Evolutionary conservation across 2,329 filamentous ascomycete genomes (phyloP).

Genomic region (Aspergillus fischeri): DNA sequence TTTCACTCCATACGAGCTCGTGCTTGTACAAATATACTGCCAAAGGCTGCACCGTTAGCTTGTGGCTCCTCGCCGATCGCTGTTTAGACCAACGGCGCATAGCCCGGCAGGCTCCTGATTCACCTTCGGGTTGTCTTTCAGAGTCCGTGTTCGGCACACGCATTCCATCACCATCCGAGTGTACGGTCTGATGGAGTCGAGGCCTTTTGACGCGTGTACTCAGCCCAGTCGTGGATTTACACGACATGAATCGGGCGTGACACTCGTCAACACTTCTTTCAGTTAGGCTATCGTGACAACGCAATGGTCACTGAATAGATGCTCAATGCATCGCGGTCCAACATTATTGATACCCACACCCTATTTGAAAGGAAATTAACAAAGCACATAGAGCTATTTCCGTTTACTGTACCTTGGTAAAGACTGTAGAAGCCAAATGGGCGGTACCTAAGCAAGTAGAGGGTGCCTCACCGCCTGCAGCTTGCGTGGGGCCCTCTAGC

Average conservation of each 20-base stretch:
- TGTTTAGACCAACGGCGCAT: not conserved
- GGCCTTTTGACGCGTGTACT: constrained; percentile 2
- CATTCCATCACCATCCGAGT: not conserved
- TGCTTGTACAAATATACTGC: not conserved
- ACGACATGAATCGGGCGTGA: constrained; percentile 11
- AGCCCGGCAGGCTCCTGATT: not conserved
- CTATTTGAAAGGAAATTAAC: constrained; percentile 3
- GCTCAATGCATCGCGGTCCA: not conserved
- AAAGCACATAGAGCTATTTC: not conserved
- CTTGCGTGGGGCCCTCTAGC: constrained; percentile 19
- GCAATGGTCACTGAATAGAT: not conserved
- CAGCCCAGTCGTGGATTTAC: constrained; percentile 9
- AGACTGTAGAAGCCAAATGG: not conserved
- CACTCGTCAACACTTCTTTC: constrained; percentile 2
- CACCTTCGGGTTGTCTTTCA: not conserved
- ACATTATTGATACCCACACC: constrained; percentile 19
- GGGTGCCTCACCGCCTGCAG: constrained; percentile 14
- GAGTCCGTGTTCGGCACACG: not conserved
- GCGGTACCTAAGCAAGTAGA: too few species aligned
- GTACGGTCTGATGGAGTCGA: not conserved
- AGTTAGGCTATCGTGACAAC: constrained; percentile 3
- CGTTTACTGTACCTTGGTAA: not conserved
- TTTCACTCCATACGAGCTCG: not conserved
- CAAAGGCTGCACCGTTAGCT: not conserved
- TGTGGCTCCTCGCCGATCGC: not conserved